Conservation (phyloP, 345 rosid genomes). For the Salix brachista region DNA sequence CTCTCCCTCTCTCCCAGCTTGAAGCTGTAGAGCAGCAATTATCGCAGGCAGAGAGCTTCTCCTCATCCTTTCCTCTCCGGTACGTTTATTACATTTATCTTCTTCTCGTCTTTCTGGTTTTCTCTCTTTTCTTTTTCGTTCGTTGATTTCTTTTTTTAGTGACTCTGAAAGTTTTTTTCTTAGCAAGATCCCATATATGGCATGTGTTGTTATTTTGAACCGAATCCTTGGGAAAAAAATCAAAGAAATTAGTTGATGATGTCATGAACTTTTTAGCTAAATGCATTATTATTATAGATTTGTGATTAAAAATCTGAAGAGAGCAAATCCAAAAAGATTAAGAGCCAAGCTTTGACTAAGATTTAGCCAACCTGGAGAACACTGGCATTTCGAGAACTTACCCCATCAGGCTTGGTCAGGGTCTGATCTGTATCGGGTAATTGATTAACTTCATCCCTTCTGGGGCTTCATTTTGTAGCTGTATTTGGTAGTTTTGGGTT, state of each 20-base stretch:
- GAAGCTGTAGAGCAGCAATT: neutral
- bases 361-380: neutral
- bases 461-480: neutral
- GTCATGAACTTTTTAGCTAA: neutral
- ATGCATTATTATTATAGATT: neutral
- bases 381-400: neutral
- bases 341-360: neutral
- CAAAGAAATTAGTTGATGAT: neutral
- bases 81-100: neutral
- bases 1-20: neutral
- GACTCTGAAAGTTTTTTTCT: neutral
- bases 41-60: neutral
- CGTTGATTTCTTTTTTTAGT: neutral
- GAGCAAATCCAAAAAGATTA: neutral
- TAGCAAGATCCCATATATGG: neutral
- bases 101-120: neutral
- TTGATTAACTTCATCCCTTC: neutral
- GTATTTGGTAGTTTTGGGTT: neutral
- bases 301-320: neutral
- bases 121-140: neutral
- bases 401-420: neutral
- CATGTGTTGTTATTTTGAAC: neutral
- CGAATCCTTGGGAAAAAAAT: neutral
- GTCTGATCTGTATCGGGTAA: neutral
- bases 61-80: neutral